phyloP scores from a whole-genome alignment of 129 eudicot species.

The Pulicaria dysenterica region DNA sequence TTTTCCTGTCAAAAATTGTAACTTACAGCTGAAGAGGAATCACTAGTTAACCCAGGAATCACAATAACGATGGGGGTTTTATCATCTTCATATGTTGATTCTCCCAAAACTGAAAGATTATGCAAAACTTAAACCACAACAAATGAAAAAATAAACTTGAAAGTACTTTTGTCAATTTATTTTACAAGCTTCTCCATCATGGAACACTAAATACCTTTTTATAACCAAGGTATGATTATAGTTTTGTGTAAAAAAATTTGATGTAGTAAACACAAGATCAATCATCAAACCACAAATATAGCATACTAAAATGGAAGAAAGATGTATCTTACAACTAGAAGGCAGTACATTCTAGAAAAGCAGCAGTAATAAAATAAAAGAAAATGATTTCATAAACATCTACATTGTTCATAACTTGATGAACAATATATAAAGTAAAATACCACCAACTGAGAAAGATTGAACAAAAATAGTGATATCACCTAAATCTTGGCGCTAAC shows the following conservation, averaged over 20 bases:
- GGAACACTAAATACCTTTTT: background rate
- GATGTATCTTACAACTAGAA: slow-evolving; percentile 18
- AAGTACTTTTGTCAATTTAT: slow-evolving; percentile 1
- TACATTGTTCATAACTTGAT: background rate
- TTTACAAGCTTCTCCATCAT: slow-evolving; percentile 22
- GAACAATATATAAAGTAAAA: background rate
- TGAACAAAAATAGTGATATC: background rate
- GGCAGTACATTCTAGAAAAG: slow-evolving; percentile 5
- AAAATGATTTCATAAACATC: slow-evolving; percentile 5
- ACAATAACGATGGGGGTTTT: slow-evolving; percentile 68
- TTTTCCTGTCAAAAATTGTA: slow-evolving; percentile 13
- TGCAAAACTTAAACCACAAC: background rate
- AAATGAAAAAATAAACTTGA: background rate
- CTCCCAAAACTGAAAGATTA: slow-evolving; percentile 55
- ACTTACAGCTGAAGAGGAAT: slow-evolving; percentile 89
- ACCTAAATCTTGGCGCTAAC: no score
- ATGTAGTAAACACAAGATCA: background rate
- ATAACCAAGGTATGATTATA: slow-evolving; percentile 7
- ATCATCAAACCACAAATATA: background rate
- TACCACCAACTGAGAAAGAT: background rate
- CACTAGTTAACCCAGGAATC: slow-evolving; percentile 92
- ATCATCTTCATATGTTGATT: slow-evolving; percentile 46
- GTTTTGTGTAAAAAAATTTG: background rate
- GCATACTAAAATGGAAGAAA: slow-evolving; percentile 13
- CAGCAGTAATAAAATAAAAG: background rate